Conservation (phyloP, 345 rosid species). For the Luvunga scandens region DNA sequence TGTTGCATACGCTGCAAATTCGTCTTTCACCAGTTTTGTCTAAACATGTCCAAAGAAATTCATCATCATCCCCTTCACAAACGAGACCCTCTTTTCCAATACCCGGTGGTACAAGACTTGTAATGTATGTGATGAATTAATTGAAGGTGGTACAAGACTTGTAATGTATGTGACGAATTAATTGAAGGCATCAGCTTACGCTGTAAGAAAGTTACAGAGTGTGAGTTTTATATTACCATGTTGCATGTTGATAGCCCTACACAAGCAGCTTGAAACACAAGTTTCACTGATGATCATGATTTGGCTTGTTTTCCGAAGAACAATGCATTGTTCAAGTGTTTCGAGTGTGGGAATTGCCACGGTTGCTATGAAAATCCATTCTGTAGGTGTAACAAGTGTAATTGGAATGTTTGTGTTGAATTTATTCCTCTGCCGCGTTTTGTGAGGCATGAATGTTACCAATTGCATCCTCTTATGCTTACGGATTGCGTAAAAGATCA, state of each 20-base stretch:
- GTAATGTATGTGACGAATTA: neutral
- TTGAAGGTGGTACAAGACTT: neutral
- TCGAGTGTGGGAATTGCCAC: neutral
- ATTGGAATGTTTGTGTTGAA: neutral
- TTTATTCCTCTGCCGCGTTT: neutral
- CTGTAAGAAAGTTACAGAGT: neutral
- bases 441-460: neutral
- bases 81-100: neutral
- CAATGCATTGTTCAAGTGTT: neutral
- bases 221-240: neutral
- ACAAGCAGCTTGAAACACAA: neutral
- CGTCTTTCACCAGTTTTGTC: neutral
- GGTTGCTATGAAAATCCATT: neutral
- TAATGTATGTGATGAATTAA: neutral
- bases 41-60: neutral
- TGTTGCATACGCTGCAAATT: neutral
- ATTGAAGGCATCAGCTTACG: neutral
- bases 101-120: no score
- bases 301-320: neutral
- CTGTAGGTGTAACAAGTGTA: neutral
- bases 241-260: neutral
- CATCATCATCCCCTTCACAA: neutral
- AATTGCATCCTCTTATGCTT: neutral
- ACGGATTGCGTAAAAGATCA: neutral
- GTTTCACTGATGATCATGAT: neutral